Conservation (phyloP, 495 filamentous ascomycete species). For the Penicillium bialowiezense region DNA sequence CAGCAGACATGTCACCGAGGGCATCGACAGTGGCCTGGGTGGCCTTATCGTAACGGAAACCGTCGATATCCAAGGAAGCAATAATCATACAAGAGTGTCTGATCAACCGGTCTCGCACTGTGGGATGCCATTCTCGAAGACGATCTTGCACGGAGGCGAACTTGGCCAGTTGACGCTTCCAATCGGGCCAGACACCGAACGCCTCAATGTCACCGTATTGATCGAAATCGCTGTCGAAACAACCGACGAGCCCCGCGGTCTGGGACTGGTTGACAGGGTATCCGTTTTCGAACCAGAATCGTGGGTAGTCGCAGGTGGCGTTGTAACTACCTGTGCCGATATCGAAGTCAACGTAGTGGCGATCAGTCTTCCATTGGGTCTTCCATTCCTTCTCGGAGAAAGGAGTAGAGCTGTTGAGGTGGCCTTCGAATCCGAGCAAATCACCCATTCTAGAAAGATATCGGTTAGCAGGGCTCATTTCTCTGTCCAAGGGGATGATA, state of each 20-base stretch:
- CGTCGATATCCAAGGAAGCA: conserved; percentile 60
- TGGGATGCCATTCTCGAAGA: conserved; percentile 65
- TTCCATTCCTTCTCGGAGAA: conserved; percentile 56
- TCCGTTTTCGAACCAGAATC: conserved; percentile 66
- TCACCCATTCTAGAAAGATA: conserved; percentile 52
- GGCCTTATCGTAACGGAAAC: conserved; percentile 68
- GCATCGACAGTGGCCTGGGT: conserved; percentile 64
- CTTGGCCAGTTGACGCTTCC: conserved; percentile 65
- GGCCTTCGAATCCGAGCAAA: conserved; percentile 65
- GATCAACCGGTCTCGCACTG: conserved; percentile 55
- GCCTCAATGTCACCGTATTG: conserved; percentile 67
- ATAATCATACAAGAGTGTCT: conserved; percentile 67
- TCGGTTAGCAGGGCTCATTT: not conserved
- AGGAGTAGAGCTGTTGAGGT: conserved; percentile 60
- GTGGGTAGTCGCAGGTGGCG: conserved; percentile 57
- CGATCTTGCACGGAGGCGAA: conserved; percentile 75
- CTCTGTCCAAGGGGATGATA: not conserved
- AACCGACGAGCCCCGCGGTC: conserved; percentile 49
- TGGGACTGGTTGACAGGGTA: conserved; percentile 45
- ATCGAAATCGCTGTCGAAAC: conserved; percentile 69
- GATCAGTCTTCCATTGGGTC: conserved; percentile 53
- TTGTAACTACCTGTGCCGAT: conserved; percentile 53
- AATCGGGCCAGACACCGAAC: conserved; percentile 67
- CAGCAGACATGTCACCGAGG: conserved; percentile 52
- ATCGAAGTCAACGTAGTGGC: conserved; percentile 61